phyloP scores from a whole-genome alignment of 2,329 filamentous ascomycete species.

The Botrytis porri region DNA sequence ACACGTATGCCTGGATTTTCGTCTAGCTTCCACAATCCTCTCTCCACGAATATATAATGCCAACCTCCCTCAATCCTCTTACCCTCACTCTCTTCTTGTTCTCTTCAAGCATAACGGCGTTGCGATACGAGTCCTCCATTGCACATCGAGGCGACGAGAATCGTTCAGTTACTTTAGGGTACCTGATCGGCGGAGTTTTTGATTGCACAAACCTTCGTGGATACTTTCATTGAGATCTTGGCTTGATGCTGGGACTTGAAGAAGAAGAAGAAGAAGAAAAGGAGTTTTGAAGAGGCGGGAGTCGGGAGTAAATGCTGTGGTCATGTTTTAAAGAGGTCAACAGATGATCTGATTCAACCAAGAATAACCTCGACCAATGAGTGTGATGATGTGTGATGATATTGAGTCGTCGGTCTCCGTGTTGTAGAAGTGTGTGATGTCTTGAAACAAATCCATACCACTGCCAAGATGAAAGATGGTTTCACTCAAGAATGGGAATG shows the following conservation, averaged over 20 bases:
- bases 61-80: conserved; percentile 14
- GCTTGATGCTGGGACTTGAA: conserved; percentile 38
- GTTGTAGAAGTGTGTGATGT: neutral
- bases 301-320: neutral
- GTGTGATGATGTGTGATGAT: neutral
- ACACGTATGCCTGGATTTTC: neutral
- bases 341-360: neutral
- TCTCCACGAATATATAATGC: neutral
- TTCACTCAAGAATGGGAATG: neutral
- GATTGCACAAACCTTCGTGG: conserved; percentile 31
- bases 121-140: conserved; percentile 50
- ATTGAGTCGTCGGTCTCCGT: neutral
- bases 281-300: conserved; percentile 25
- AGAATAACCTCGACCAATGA: too few species aligned
- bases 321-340: neutral
- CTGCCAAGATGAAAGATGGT: neutral
- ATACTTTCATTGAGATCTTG: conserved; percentile 38
- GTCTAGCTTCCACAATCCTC: neutral
- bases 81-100: conserved; percentile 24
- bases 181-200: conserved; percentile 40
- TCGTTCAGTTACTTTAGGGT: conserved; percentile 39
- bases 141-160: conserved; percentile 53
- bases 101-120: conserved; percentile 33
- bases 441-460: neutral
- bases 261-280: conserved; percentile 44